phyloP scores from a whole-genome alignment of 805 yeast species.

The Candida verbasci region DNA sequence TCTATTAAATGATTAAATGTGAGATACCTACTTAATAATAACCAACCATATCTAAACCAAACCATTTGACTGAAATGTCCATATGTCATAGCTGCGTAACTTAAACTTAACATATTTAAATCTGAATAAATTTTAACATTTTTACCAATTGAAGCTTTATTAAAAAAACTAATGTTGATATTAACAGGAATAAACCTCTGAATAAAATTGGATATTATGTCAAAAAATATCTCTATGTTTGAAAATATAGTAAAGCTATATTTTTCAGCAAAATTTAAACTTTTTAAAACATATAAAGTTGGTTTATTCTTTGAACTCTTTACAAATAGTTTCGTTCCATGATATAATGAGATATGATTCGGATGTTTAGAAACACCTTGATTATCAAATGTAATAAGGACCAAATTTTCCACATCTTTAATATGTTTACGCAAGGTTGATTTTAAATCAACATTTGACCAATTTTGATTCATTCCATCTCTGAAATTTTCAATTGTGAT shows the following conservation, averaged over 20 bases:
- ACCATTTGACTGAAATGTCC: constrained; percentile 90
- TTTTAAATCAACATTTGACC: constrained; percentile 52
- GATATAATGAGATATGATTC: constrained; percentile 69
- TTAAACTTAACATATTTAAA: constrained; percentile 35
- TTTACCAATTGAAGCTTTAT: constrained; percentile 9
- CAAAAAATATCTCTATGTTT: constrained; percentile 36
- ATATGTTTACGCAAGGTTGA: constrained; percentile 28
- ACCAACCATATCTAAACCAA: constrained; percentile 93
- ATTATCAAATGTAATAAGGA: constrained; percentile 75
- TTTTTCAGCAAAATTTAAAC: constrained; percentile 40
- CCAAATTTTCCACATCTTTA: constrained; percentile 11
- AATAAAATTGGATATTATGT: constrained; percentile 30
- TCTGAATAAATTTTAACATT: constrained; percentile 38
- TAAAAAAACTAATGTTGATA: constrained; percentile 33
- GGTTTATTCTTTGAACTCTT: constrained; percentile 10
- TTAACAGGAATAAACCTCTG: constrained; percentile 28
- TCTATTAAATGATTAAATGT: constrained; percentile 63
- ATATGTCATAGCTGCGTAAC: constrained; percentile 68
- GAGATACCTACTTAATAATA: constrained; percentile 70
- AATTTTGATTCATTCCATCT: constrained; percentile 65
- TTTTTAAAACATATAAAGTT: constrained; percentile 28
- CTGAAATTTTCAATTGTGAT: constrained; percentile 45
- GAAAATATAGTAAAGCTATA: constrained; percentile 46
- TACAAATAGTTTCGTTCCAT: constrained; percentile 42
- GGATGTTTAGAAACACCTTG: constrained; percentile 81